Evolutionary conservation across 169 alveolate genomes (phyloP), one percentile per base, ranked within the genome.

Genomic region (Neospora caninum): DNA sequence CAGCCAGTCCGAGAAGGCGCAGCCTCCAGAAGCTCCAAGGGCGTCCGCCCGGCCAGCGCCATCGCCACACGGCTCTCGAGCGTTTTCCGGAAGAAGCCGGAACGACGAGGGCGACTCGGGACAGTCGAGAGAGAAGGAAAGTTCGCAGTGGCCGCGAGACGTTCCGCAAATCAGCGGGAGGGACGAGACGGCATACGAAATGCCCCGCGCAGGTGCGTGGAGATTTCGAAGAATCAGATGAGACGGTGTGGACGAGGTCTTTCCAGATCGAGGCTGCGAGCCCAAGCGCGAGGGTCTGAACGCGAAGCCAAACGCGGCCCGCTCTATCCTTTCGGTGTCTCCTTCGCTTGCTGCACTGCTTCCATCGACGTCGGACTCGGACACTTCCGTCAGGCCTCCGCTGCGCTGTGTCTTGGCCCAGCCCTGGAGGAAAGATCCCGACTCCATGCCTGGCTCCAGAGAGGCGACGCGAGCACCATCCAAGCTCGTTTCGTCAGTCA

Each of bases 141-240:
- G 45, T 34, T 80, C 41, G 78, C 94, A 92, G 80, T 54, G 58
- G 34, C 91, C 92, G 58, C 91, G 82, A 10, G 94, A 92, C 42
- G 86, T 70, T 27, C 94, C 94, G 80, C 94, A 92, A 49, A 80
- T 83, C 88, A 92, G 78, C 36, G 94, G 80, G 54, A 82, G 22
- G 54, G 91, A 39, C 84, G 91, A 54, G 78, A 89, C 82, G 39
- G 94, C 94, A 49, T 92, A 92, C n/a, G 88, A 43, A 31, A 58
- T 39, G 34, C 80, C 88, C 58, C 36, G 31, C 10, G 64, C 45
- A 39, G 53, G 36, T 9, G 87, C 94, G 53, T 92, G 94, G 84
- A 92, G 80, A 42, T 92, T 80, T n/a, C 69, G n/a, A 0, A 80
- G 84, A 88, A 49, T 69, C 39, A 91, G 64, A 16, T 49, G 88